These are phyloP conservation scores for Achaetomiella virescens DNA, from an alignment of 495 filamentous ascomycete genomes.

Conservation along the genomic window DNA sequence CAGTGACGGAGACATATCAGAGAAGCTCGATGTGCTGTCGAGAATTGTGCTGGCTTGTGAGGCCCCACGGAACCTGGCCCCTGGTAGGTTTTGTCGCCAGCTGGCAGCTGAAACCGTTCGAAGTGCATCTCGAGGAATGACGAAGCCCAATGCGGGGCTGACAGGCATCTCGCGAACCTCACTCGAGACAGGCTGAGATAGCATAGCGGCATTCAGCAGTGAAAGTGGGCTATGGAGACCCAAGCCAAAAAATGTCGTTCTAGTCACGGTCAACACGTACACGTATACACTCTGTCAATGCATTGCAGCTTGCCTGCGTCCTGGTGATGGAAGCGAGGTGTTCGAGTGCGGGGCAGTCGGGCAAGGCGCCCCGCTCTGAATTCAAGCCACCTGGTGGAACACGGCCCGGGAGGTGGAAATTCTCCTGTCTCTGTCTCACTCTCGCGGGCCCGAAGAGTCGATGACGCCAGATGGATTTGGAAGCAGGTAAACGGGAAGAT, in stretches of 20 bases:
- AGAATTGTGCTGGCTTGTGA: background rate
- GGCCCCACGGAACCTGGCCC: background rate
- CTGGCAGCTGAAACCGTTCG: slow-evolving; percentile 2
- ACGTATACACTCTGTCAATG: slow-evolving; percentile 8
- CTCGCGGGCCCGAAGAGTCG: background rate
- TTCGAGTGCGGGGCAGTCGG: slow-evolving; percentile 5
- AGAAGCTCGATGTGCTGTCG: no score
- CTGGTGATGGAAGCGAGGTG: background rate
- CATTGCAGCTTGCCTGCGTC: slow-evolving; percentile 3
- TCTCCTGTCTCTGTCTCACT: no score
- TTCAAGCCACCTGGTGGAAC: background rate
- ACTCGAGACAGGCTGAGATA: background rate
- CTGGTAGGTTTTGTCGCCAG: background rate
- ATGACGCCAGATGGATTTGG: background rate
- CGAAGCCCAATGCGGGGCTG: background rate
- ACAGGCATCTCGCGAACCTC: background rate
- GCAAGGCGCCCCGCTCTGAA: slow-evolving; percentile 1
- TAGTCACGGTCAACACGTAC: slow-evolving; percentile 17
- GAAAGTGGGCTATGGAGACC: slow-evolving; percentile 3
- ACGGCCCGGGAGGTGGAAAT: background rate
- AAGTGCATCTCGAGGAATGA: background rate
- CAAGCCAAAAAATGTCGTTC: background rate
- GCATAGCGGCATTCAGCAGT: background rate
- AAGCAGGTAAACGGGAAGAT: background rate
- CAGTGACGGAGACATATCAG: no score